Evolutionary conservation across 495 filamentous ascomycete genomes (phyloP), one percentile per base, ranked within the genome.

Genomic region (Penicillium dipodomyicola): DNA sequence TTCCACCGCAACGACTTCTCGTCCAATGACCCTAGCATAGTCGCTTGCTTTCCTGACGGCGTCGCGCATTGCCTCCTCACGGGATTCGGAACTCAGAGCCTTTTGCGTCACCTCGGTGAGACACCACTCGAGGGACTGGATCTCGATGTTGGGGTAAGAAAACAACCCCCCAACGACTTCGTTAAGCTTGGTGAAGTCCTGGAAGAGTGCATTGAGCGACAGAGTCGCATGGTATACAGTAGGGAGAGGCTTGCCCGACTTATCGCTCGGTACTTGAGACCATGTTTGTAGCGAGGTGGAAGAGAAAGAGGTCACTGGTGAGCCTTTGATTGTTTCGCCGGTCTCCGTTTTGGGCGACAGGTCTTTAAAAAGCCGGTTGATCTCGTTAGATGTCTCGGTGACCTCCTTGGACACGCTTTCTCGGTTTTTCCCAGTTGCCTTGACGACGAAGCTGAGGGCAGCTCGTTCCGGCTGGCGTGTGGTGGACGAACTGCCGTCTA

Each of bases 31-130:
- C 2, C 49, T 56, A 5, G 63, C 57, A 43, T 56, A 65, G 23
- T 68, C 65, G 10, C 57, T 46, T 9, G 65, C 65, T 11, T 63
- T 63, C 1, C 20, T 12, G 14, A 68, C 41, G 11, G 65, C 65
- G 42, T 68, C 58, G 2, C 43, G 47, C 30, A 68, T 55, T 14
- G 63, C 65, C 56, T 56, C 17, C 17, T 57, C 61, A 6, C 65
- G 59, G 9, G 58, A 39, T 5, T 59, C 17, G 6, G 54, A 53
- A 33, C 29, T 42, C 23, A 68, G 33, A 5, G 42, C 39, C 9
- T 63, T 56, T 39, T 58, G 10, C 2, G 65, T 65, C 5, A 22
- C 57, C 1, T 63, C 63, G 7, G 57, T 68, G 22, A 68, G 46
- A 23, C 44, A 37, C 65, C 65, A 68, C 2, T 58, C 58, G 4